These are phyloP conservation scores for slime mould (Dictyostelium discoideum) DNA, from an alignment of 78 protist genomes.

Conservation along the genomic window DNA sequence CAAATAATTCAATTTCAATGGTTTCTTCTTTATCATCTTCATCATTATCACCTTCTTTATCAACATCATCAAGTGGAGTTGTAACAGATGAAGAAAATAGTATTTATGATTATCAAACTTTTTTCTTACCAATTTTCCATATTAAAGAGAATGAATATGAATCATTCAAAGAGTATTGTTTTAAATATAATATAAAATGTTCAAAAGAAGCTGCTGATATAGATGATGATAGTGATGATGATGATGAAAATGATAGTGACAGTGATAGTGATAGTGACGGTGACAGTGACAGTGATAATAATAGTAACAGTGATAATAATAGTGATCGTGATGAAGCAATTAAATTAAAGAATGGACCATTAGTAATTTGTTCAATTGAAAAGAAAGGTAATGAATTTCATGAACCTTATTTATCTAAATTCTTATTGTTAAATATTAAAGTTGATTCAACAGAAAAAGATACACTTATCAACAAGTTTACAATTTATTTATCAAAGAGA, in stretches of 20 bases:
- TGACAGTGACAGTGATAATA: not conserved
- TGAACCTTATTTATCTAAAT: constrained; percentile 3
- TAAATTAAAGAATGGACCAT: not conserved
- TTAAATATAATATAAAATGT: not conserved
- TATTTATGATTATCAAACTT: not conserved
- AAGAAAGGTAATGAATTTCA: not conserved
- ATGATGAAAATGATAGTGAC: not conserved
- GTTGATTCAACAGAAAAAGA: not conserved
- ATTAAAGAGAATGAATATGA: not conserved
- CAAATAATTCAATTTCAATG: not conserved
- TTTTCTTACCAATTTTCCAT: not conserved
- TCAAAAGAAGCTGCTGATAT: not conserved
- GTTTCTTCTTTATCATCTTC: not conserved
- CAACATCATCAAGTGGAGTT: not conserved
- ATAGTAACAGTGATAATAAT: not conserved
- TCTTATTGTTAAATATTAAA: not conserved
- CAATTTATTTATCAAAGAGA: not conserved
- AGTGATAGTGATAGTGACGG: not conserved
- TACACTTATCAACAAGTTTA: not conserved
- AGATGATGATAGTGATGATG: not conserved
- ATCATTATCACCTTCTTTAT: not conserved
- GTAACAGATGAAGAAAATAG: not conserved
- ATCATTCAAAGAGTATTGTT: not conserved
- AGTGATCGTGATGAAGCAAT: not conserved
- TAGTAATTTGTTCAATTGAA: not conserved